Evolutionary conservation across 768 basidiomycete genomes (phyloP).

Genomic region (Amyloporia xantha): DNA sequence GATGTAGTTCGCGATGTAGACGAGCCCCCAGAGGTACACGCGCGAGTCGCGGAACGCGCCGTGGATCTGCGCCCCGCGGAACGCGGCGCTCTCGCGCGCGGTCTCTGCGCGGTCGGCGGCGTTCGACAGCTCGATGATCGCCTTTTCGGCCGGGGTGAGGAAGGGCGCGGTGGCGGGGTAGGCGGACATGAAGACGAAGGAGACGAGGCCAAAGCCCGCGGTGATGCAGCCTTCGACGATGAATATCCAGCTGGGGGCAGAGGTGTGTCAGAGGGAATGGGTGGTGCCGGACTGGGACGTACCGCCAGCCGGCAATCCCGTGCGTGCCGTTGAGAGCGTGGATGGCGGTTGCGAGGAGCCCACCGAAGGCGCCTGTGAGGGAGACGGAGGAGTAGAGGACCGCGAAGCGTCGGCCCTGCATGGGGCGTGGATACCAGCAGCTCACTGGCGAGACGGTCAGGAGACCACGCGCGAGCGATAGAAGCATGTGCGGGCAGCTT

Average conservation of each 20-base stretch:
- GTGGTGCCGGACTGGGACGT: background rate
- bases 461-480: no score
- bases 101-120: slow-evolving; percentile 31
- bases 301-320: slow-evolving; percentile 33
- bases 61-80: slow-evolving; percentile 32
- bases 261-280: no score
- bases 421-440: slow-evolving; percentile 34
- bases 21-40: slow-evolving; percentile 32
- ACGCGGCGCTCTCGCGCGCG: slow-evolving; percentile 15
- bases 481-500: slow-evolving; percentile 5
- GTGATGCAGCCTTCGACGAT: slow-evolving; percentile 45
- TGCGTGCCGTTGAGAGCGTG: slow-evolving; percentile 31
- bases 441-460: slow-evolving; percentile 22
- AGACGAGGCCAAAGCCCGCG: slow-evolving; percentile 28
- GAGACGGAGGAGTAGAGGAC: slow-evolving; percentile 25
- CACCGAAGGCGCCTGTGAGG: slow-evolving; percentile 18
- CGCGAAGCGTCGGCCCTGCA: slow-evolving; percentile 18
- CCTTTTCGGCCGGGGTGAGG: slow-evolving; percentile 38
- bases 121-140: slow-evolving; percentile 31
- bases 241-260: slow-evolving; percentile 27
- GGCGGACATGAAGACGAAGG: slow-evolving; percentile 35
- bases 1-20: slow-evolving; percentile 40
- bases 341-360: slow-evolving; percentile 30
- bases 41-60: slow-evolving; percentile 33
- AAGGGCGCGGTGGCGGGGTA: slow-evolving; percentile 41